Evolutionary conservation across 208 protist species (phyloP).

Genomic region (Acanthamoeba divionensis): DNA sequence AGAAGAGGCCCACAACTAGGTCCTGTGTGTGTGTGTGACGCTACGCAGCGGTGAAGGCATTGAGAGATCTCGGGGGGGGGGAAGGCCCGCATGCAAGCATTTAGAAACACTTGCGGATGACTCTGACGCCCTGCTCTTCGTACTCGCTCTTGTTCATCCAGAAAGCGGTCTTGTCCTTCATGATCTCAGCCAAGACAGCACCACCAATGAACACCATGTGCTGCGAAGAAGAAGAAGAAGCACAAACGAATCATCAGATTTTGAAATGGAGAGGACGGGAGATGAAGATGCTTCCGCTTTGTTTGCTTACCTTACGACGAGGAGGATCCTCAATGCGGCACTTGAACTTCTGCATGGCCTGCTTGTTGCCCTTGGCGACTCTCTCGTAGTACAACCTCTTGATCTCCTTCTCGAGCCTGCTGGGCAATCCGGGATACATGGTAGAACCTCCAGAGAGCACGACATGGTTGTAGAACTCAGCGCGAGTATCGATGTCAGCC

Average conservation of each 20-base stretch:
- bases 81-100: too few relatives aligned
- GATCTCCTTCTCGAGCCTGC: slow-evolving; percentile 93
- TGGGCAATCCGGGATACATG: slow-evolving; percentile 95
- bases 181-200: slow-evolving; percentile 92
- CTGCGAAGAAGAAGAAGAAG: too few relatives aligned
- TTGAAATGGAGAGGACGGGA: too few relatives aligned
- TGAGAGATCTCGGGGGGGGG: too few relatives aligned
- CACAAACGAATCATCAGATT: too few relatives aligned
- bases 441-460: slow-evolving; percentile 95
- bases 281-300: too few relatives aligned
- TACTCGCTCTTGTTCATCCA: slow-evolving; percentile 87
- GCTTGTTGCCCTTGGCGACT: slow-evolving; percentile 87
- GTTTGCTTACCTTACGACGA: too few relatives aligned
- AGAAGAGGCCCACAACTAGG: too few relatives aligned
- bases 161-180: slow-evolving; percentile 84
- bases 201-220: slow-evolving; percentile 96
- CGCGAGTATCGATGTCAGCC: slow-evolving; percentile 84
- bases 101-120: slow-evolving; percentile 68
- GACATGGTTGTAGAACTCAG: slow-evolving; percentile 93
- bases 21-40: too few relatives aligned
- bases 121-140: slow-evolving; percentile 78
- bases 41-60: too few relatives aligned
- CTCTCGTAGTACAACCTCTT: slow-evolving; percentile 86
- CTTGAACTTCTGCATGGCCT: slow-evolving; percentile 83
- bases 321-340: slow-evolving; percentile 94